Evolutionary conservation across 257 asterid genomes (phyloP), one percentile per base, ranked within the genome.

Genomic region (Solanum habrochaites): DNA sequence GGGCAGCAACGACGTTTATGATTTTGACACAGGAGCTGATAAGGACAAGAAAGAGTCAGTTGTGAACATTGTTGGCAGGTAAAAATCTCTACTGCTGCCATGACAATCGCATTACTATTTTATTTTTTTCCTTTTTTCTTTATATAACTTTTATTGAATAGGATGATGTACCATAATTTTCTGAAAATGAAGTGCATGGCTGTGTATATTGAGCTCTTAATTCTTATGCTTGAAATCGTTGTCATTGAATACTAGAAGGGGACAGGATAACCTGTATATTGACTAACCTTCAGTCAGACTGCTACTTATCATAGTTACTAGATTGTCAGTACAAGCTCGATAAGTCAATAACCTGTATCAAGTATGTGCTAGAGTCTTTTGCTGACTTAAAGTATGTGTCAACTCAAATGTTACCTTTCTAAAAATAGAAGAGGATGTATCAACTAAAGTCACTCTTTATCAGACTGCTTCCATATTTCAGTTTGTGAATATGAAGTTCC

Each of bases 1-100:
- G 90, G 86, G 86, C 98, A 96, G 99, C 98, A 96, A 96, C 86
- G 99, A 96, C 84, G 98, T 96, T 58, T 95, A 96, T 85, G 99
- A 96, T 95, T 95, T 93, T 90, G 98, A 94, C 86, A 91, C 94
- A 27, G 98, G 99, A 90, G 99, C 98, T 8, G 99, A 97, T 91
- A 90, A 87, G 89, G 93, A 97, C 93, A 97, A 97, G 97, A 94
- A 94, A 89, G 99, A 97, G 92, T 97, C 99, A 8, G 97, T 95
- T 80, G 99, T 97, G 67, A 97, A 94, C 86, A 88, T 95, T 82
- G 77, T 90, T 85, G 94, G 97, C 90, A 93, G 98, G 99, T 94
- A 90, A 91, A 88, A 74, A 66, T 67, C 47, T 49, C 40, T 85
- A 47, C 83, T 49, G 13, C 31, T 23, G 15, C n/a, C 82, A 82